Evolutionary conservation across 1,284 basidiomycete species (phyloP).

Genomic region (Neolentinus lepideus): DNA sequence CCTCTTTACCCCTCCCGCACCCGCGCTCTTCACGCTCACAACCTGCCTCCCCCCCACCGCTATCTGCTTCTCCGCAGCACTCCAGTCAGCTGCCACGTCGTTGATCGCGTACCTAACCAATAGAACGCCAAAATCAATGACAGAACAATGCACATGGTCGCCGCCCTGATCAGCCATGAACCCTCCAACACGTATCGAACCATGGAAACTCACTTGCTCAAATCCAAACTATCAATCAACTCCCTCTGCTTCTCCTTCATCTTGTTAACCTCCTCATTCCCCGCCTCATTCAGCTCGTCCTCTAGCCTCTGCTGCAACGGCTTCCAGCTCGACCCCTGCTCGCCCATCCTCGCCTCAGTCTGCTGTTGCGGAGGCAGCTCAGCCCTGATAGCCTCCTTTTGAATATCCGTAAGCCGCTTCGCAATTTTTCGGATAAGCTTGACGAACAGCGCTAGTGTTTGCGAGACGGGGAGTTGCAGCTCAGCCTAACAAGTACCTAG

Average conservation of each 20-base stretch:
- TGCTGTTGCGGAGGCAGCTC: constrained; percentile 33
- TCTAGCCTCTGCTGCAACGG: constrained; percentile 47
- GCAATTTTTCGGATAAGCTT: constrained; percentile 87
- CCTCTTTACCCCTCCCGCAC: constrained; percentile 18
- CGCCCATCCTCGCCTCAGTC: constrained; percentile 11
- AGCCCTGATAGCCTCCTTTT: constrained; percentile 69
- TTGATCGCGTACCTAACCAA: constrained; percentile 35
- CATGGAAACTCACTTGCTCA: constrained; percentile 64
- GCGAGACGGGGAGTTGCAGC: constrained; percentile 78
- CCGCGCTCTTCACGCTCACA: constrained; percentile 30
- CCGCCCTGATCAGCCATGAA: constrained; percentile 3
- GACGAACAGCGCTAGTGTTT: constrained; percentile 86
- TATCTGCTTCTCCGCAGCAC: constrained; percentile 32
- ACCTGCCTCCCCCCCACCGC: constrained; percentile 25
- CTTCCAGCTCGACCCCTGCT: constrained; percentile 31
- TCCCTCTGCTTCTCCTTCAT: constrained; percentile 69
- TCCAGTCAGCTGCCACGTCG: constrained; percentile 31
- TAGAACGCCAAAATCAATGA: not conserved
- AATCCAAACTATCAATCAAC: constrained; percentile 80
- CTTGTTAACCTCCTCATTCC: constrained; percentile 42
- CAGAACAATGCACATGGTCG: not conserved
- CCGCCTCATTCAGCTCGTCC: constrained; percentile 70
- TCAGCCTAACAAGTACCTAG: constrained; percentile 45
- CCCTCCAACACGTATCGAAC: not conserved
- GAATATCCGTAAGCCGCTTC: constrained; percentile 75